phyloP scores from a whole-genome alignment of 192 early-diverging fungal genomes.

The Coemansia pectinata region DNA sequence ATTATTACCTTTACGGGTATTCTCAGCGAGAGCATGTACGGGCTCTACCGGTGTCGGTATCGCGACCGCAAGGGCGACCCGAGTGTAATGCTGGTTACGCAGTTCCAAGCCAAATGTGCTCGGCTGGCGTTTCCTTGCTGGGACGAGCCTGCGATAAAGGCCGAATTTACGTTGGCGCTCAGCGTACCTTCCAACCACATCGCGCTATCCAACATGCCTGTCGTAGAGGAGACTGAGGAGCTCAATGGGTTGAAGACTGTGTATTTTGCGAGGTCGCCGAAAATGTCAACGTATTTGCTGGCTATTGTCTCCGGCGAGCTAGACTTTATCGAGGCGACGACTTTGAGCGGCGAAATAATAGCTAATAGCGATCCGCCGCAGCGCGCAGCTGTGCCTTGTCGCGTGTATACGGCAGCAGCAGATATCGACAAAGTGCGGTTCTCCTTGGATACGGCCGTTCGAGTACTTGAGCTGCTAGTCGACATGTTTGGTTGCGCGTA shows the following conservation, averaged over 20 bases:
- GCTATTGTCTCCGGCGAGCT: constrained; percentile 76
- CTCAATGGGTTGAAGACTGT: constrained; percentile 49
- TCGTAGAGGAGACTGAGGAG: constrained; percentile 16
- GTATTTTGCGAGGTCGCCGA: constrained; percentile 69
- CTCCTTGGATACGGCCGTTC: constrained; percentile 67
- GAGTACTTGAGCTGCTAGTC: constrained; percentile 68
- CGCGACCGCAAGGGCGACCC: constrained; percentile 55
- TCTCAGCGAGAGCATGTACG: constrained; percentile 75
- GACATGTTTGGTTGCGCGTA: constrained; percentile 71
- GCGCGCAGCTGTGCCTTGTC: constrained; percentile 17
- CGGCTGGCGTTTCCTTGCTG: constrained; percentile 75
- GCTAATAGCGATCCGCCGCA: not conserved
- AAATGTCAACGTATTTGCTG: constrained; percentile 83
- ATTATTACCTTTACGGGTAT: constrained; percentile 61
- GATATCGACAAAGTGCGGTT: constrained; percentile 67
- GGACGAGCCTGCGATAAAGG: constrained; percentile 80
- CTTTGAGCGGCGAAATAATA: not conserved
- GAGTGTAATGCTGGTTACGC: constrained; percentile 69
- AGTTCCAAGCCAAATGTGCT: constrained; percentile 76
- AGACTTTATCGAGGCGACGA: constrained; percentile 70
- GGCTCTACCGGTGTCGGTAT: constrained; percentile 78
- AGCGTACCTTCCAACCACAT: constrained; percentile 58
- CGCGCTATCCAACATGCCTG: constrained; percentile 79
- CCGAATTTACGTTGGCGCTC: constrained; percentile 72
- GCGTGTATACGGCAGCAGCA: constrained; percentile 70